Percentiles rank a stretch among this genome's conserved stretches.
phyloP scores from a whole-genome alignment of 768 basidiomycete species.

The Termitomyces sp. region DNA sequence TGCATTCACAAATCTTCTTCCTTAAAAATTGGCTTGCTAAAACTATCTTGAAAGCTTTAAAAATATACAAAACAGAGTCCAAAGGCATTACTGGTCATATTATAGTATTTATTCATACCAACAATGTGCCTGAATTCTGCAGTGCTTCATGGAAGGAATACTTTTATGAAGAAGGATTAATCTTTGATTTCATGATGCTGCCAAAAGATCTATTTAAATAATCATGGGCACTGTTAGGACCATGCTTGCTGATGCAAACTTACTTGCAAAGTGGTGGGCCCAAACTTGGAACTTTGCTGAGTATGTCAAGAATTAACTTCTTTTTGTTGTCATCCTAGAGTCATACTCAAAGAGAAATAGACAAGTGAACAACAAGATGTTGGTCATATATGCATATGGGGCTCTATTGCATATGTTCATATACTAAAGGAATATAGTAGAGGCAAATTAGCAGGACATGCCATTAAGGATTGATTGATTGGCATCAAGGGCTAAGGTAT shows the following conservation, averaged over 20 bases:
- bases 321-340: background rate
- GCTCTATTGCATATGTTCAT: no score
- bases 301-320: conserved; percentile 7
- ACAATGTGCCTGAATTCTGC: no score
- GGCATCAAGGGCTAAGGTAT: no score
- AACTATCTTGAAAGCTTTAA: no score
- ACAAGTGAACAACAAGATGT: background rate
- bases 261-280: background rate
- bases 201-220: background rate
- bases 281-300: conserved; percentile 1
- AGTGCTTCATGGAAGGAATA: background rate
- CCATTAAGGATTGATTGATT: no score
- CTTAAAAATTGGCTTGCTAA: no score
- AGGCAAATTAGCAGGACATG: no score
- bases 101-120: no score
- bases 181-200: background rate
- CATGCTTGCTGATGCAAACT: background rate
- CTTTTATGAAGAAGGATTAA: background rate
- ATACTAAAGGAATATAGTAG: no score
- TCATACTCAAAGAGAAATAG: conserved; percentile 12
- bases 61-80: no score
- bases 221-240: background rate
- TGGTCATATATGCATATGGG: background rate
- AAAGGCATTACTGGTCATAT: no score
- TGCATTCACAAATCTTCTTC: no score